These are phyloP conservation scores for Chenopodium album DNA, from an alignment of 148 eudicot genomes.

Conservation along the genomic window DNA sequence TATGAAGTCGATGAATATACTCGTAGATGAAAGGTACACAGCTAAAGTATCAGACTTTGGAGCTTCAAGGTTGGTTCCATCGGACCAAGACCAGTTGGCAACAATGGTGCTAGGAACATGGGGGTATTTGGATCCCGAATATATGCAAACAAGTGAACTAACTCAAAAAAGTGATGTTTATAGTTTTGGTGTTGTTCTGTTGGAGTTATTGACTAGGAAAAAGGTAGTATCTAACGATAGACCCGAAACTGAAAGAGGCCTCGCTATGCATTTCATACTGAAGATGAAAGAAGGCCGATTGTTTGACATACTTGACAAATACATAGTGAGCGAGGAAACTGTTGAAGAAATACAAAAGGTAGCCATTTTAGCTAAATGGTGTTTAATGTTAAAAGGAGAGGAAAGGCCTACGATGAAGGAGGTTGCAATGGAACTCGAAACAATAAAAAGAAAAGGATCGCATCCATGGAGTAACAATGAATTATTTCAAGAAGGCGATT, in stretches of 20 bases:
- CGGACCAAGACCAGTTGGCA: conserved; percentile 20
- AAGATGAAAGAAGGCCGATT: conserved; percentile 24
- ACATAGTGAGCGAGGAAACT: too few species aligned
- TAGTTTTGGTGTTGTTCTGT: conserved; percentile 14
- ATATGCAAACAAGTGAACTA: conserved; percentile 28
- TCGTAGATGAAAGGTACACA: conserved; percentile 22
- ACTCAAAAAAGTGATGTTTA: conserved; percentile 23
- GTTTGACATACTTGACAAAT: not conserved
- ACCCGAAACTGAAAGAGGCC: conserved; percentile 18
- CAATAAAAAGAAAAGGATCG: not conserved
- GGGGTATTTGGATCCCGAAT: conserved; percentile 31
- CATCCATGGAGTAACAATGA: not conserved
- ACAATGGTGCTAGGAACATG: conserved; percentile 31
- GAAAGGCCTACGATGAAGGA: conserved; percentile 11
- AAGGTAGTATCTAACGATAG: conserved; percentile 16
- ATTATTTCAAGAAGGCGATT: not conserved
- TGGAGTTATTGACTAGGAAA: conserved; percentile 21
- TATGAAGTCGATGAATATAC: conserved; percentile 28
- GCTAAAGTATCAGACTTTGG: conserved; percentile 35
- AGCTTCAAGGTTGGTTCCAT: conserved; percentile 24
- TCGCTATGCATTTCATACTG: conserved; percentile 15
- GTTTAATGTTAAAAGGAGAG: conserved; percentile 23
- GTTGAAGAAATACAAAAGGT: too few species aligned
- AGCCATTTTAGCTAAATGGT: conserved; percentile 23
- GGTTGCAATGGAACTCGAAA: conserved; percentile 4